Conservation (phyloP, 2,329 filamentous ascomycete species). For the Neocatenulostroma microsporum region DNA sequence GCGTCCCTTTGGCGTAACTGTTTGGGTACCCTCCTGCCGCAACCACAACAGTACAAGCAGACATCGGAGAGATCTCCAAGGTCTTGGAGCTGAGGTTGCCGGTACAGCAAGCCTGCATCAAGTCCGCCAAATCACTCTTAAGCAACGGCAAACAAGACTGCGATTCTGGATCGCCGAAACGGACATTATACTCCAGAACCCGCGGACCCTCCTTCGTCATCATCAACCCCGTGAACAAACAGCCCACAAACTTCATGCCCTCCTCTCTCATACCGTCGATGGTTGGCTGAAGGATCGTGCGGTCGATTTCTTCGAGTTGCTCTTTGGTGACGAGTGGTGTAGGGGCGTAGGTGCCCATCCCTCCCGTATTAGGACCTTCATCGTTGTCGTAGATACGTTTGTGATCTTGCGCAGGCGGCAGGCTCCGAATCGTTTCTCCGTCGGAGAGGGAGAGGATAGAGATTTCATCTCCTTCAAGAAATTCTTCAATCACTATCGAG, state of each 20-base stretch:
- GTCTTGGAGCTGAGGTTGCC: slow-evolving; percentile 56
- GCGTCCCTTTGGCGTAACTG: slow-evolving; percentile 70
- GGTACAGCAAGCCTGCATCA: slow-evolving; percentile 78
- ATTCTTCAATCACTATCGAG: slow-evolving; percentile 94
- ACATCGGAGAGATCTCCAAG: slow-evolving; percentile 40
- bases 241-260: slow-evolving; percentile 59
- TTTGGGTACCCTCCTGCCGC: slow-evolving; percentile 88
- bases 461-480: slow-evolving; percentile 81
- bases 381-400: slow-evolving; percentile 91
- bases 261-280: slow-evolving; percentile 82
- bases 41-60: slow-evolving; percentile 87
- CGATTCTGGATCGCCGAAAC: slow-evolving; percentile 87
- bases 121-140: slow-evolving; percentile 75
- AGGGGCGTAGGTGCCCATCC: slow-evolving; percentile 96
- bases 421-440: slow-evolving; percentile 70
- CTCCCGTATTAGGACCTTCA: slow-evolving; percentile 85
- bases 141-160: slow-evolving; percentile 78
- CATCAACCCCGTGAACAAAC: slow-evolving; percentile 89
- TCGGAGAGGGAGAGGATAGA: slow-evolving; percentile 89
- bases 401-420: slow-evolving; percentile 92
- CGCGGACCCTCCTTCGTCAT: slow-evolving; percentile 74
- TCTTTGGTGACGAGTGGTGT: slow-evolving; percentile 45
- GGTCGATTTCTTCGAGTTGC: slow-evolving; percentile 70
- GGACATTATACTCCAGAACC: slow-evolving; percentile 86
- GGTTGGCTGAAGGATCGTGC: slow-evolving; percentile 78